Conservation (phyloP, 768 basidiomycete species). For the Crucibulum laeve region DNA sequence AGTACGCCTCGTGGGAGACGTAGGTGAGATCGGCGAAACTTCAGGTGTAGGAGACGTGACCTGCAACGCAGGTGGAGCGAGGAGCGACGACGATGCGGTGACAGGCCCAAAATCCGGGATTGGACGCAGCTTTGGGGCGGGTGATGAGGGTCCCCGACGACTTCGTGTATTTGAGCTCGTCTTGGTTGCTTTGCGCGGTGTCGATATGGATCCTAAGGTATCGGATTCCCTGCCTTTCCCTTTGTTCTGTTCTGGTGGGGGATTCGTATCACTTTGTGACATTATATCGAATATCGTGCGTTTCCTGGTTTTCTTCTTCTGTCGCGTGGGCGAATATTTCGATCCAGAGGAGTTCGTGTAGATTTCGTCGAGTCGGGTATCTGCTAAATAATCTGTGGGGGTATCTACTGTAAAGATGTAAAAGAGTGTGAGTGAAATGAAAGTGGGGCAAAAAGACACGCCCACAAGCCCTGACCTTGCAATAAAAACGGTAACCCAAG, state of each 20-base stretch:
- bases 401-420: slow-evolving; percentile 18
- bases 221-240: slow-evolving; percentile 13
- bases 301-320: neutral
- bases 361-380: slow-evolving; percentile 14
- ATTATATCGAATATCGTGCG: slow-evolving; percentile 10
- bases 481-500: slow-evolving; percentile 36
- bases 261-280: slow-evolving; percentile 13
- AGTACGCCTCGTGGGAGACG: slow-evolving; percentile 19
- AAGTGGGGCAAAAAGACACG: slow-evolving; percentile 2
- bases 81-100: slow-evolving; percentile 24
- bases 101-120: slow-evolving; percentile 14
- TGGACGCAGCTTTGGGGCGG: slow-evolving; percentile 22
- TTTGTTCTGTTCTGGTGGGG: slow-evolving; percentile 13
- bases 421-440: neutral
- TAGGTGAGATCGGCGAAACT: slow-evolving; percentile 33
- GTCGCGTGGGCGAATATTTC: neutral
- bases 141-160: slow-evolving; percentile 16
- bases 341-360: neutral
- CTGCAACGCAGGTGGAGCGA: slow-evolving; percentile 32
- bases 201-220: slow-evolving; percentile 3
- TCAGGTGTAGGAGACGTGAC: slow-evolving; percentile 38
- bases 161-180: slow-evolving; percentile 15
- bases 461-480: slow-evolving; percentile 23
- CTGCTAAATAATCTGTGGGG: slow-evolving; percentile 27
- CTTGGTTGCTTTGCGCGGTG: slow-evolving; percentile 13